Conservation (phyloP, 148 eudicot species). For the Suaeda aralocaspica region DNA sequence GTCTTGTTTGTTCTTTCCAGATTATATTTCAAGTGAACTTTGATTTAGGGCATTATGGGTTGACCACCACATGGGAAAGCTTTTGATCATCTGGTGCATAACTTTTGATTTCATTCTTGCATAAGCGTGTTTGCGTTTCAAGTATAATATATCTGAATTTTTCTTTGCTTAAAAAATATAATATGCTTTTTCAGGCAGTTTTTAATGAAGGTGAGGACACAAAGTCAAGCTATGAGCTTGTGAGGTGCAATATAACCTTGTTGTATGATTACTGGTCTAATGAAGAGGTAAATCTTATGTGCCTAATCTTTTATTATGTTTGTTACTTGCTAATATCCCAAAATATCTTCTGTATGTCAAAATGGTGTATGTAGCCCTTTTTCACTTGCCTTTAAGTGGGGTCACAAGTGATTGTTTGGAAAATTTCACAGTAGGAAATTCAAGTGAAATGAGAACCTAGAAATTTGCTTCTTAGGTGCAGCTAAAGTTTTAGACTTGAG, state of each 20-base stretch:
- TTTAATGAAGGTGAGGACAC: constrained; percentile 33
- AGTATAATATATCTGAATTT: background rate
- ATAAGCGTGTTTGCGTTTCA: background rate
- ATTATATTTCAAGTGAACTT: background rate
- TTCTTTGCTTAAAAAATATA: constrained; percentile 2
- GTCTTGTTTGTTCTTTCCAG: background rate
- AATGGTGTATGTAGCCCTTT: background rate
- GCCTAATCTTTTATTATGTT: background rate
- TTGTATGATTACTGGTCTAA: constrained; percentile 81
- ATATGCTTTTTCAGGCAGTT: constrained; percentile 34
- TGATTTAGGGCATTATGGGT: no score
- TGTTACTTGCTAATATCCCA: background rate
- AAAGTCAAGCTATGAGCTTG: constrained; percentile 50
- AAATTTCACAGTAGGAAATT: background rate
- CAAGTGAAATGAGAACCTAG: background rate
- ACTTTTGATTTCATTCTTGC: background rate
- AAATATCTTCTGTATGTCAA: background rate
- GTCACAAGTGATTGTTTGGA: background rate
- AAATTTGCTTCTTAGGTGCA: background rate
- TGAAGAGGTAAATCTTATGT: constrained; percentile 59
- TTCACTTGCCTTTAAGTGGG: background rate
- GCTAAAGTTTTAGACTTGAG: background rate
- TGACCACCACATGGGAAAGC: no score
- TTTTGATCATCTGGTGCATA: background rate
- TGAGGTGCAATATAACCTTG: constrained; percentile 75